Evolutionary conservation across 345 rosid species (phyloP).

Genomic region (Populus ilicifolia): DNA sequence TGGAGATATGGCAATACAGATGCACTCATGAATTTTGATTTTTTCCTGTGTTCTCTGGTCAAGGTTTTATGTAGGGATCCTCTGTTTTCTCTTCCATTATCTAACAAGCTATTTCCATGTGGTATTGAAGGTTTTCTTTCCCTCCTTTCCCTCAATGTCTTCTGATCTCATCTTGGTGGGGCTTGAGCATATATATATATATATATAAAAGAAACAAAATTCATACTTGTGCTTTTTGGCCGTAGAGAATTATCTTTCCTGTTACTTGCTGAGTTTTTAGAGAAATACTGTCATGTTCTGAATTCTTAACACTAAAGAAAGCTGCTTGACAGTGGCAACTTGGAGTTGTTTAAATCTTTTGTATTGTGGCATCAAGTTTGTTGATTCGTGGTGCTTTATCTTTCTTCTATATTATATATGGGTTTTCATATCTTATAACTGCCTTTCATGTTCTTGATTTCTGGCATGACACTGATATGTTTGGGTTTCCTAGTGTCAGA

Average conservation of each 20-base stretch:
- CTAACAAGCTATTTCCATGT: not conserved
- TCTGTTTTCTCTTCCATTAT: not conserved
- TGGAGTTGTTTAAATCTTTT: not conserved
- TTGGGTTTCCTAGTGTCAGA: not conserved
- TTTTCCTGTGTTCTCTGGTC: not conserved
- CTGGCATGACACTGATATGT: not conserved
- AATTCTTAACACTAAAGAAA: not conserved
- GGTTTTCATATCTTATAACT: not conserved
- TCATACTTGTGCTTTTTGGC: not conserved
- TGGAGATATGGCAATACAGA: not conserved
- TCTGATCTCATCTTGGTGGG: not conserved
- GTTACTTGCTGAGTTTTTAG: not conserved
- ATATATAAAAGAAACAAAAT: not conserved
- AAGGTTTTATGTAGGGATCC: not conserved
- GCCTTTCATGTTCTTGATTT: not conserved
- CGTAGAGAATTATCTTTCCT: not conserved
- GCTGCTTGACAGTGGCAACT: no score
- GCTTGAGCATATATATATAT: not conserved
- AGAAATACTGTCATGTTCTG: not conserved
- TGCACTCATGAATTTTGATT: not conserved
- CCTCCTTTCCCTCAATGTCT: not conserved
- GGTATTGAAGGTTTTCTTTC: not conserved
- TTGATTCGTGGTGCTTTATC: not conserved
- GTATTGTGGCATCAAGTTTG: not conserved
- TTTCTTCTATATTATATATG: not conserved